Conservation (phyloP, 2,329 filamentous ascomycete species). For the Chaetomium sp. region DNA sequence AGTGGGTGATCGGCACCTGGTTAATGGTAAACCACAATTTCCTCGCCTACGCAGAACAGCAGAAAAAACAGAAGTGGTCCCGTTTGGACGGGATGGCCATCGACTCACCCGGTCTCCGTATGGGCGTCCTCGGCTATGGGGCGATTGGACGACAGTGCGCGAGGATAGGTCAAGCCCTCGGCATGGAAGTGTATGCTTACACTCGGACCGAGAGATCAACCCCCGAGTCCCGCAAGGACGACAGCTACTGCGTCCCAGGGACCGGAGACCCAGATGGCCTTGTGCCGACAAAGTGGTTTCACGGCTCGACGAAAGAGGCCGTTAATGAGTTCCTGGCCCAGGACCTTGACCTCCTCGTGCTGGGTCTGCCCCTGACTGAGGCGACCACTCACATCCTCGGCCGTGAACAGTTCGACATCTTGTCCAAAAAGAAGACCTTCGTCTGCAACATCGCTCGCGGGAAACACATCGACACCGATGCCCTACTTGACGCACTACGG, state of each 20-base stretch:
- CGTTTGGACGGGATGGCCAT: constrained; percentile 18
- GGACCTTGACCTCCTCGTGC: constrained; percentile 48
- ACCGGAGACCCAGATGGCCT: constrained; percentile 53
- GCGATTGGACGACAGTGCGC: constrained; percentile 49
- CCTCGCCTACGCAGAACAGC: constrained; percentile 30
- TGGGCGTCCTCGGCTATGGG: constrained; percentile 51
- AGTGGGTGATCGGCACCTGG: constrained; percentile 39
- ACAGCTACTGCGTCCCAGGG: constrained; percentile 65
- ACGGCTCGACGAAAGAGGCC: constrained; percentile 39
- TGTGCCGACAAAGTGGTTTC: constrained; percentile 48
- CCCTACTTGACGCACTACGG: constrained; percentile 59
- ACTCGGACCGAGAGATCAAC: constrained; percentile 63
- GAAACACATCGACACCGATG: constrained; percentile 46
- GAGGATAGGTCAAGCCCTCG: constrained; percentile 58
- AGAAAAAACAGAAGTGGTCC: constrained; percentile 27
- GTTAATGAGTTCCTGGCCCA: constrained; percentile 48
- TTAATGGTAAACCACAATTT: constrained; percentile 37
- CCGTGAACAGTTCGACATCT: constrained; percentile 46
- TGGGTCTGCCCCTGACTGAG: constrained; percentile 47
- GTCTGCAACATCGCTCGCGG: constrained; percentile 68
- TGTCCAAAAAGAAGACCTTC: constrained; percentile 52
- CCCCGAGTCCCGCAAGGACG: constrained; percentile 58
- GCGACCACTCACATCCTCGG: constrained; percentile 48
- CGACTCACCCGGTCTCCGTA: constrained; percentile 42
- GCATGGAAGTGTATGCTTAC: constrained; percentile 69